These are phyloP conservation scores for Salix purpurea DNA, from an alignment of 345 rosid genomes.

Conservation along the genomic window DNA sequence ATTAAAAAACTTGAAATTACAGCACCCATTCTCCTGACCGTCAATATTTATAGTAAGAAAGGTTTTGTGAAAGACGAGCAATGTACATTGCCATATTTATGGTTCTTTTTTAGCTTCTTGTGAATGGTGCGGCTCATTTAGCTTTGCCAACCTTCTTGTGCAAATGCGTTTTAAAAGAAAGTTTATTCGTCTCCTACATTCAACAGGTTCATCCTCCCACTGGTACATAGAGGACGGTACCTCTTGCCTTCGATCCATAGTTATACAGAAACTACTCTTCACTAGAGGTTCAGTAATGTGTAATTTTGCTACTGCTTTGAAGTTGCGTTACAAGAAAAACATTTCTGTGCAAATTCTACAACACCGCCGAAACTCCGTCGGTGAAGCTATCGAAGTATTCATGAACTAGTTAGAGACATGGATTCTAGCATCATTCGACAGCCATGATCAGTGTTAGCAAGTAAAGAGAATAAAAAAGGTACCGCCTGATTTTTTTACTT, in stretches of 20 bases:
- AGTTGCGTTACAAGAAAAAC: not conserved
- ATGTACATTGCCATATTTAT: not conserved
- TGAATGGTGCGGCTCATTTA: not conserved
- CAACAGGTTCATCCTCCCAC: not conserved
- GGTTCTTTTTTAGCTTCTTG: not conserved
- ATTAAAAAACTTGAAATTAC: not conserved
- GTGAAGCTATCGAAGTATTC: not conserved
- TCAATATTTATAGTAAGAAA: not conserved
- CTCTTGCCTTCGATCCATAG: not conserved
- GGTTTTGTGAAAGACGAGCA: not conserved
- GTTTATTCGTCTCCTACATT: not conserved
- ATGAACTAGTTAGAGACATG: not conserved
- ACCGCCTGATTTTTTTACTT: not conserved
- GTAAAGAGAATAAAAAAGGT: not conserved
- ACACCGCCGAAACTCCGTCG: not conserved
- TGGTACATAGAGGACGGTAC: not conserved
- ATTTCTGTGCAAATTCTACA: not conserved
- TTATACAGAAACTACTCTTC: not conserved
- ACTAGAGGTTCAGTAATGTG: not conserved
- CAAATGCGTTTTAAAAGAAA: not conserved
- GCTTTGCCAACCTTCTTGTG: too few species aligned
- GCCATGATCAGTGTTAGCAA: not conserved
- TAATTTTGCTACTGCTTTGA: not conserved
- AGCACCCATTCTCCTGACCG: not conserved
- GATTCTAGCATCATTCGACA: not conserved